A percentile compares a stretch with the other conserved stretches of the same genome.
Evolutionary conservation across 2,329 filamentous ascomycete genomes (phyloP).

Genomic region (Hirsutella minnesotensis): DNA sequence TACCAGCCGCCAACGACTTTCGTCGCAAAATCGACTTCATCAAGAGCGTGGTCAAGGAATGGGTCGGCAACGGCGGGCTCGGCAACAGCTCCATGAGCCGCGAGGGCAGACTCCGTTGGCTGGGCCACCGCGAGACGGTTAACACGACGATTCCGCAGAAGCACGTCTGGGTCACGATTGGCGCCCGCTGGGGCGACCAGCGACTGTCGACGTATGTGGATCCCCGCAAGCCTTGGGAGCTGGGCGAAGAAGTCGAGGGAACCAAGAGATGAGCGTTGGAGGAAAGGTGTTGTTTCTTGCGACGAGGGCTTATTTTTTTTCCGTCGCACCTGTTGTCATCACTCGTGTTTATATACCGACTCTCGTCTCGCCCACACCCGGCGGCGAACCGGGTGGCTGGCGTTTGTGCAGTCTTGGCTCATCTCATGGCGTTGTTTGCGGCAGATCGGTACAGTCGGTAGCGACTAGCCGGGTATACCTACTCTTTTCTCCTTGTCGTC

Average conservation of each 20-base stretch:
- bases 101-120: slow-evolving; percentile 44
- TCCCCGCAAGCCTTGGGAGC: slow-evolving; percentile 37
- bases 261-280: slow-evolving; percentile 13
- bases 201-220: slow-evolving; percentile 44
- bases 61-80: slow-evolving; percentile 57
- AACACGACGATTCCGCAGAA: slow-evolving; percentile 41
- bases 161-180: slow-evolving; percentile 58
- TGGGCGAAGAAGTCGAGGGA: slow-evolving; percentile 40
- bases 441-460: no score
- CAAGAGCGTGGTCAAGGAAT: slow-evolving; percentile 54
- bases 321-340: no score
- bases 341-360: no score
- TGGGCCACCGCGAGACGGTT: slow-evolving; percentile 43
- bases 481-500: neutral
- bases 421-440: no score
- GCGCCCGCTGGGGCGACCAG: slow-evolving; percentile 48
- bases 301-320: no score
- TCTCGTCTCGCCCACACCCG: no score
- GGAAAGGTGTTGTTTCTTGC: neutral
- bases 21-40: slow-evolving; percentile 66
- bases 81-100: slow-evolving; percentile 52
- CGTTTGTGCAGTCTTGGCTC: no score
- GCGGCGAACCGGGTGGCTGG: no score
- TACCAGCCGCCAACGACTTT: slow-evolving; percentile 62
- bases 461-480: no score